Base-by-base conservation (phyloP, 2,329 filamentous ascomycete genomes). In the Ascochyta lentis region DNA sequence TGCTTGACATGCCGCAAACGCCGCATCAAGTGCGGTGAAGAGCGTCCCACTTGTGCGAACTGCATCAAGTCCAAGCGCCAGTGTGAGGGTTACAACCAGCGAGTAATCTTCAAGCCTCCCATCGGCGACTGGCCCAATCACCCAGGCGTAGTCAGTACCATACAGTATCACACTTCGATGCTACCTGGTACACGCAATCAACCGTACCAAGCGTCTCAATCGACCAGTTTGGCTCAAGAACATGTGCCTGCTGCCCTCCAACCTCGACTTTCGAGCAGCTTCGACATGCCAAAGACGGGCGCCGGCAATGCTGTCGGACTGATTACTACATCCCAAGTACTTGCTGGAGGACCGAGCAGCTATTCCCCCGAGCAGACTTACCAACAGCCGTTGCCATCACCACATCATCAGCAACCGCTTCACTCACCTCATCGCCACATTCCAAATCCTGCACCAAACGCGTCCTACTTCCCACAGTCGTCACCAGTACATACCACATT, bases 11-110 rank as follows among this genome's bases (percentile, higher is more conserved):
- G 95, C 78, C 89, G 95, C 61, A 94, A 91, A 77, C 89, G 95
- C 49, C 90, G 95, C 60, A 98, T 99, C 77, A 99, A 98, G 78
- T 99, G 95, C 76, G 95, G 95, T 59, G 95, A 98, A 75, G 91
- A 92, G 68, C 85, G 89, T 45, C 91, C 91, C 24, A 89, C 84
- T 26, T 95, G 91, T 77, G 87, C 84, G 69, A 96, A 96, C 70
- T 96, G 91, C 77, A 86, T 90, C 78, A 95, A 94, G 71, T 94
- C 90, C 16, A 94, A 93, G 76, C 84, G 91, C 13, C 82, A 87
- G 63, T 96, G 91, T 73, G 90, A 95, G 74, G 91, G 91, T 49
- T 95, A 95, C 74, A 92, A 87, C 64, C 89, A 91, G 73, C 85
- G 89, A 42, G 87, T 95, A 49, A 82, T 92, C 56, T 95, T 94